Conservation (phyloP, 164 flowering plant species). For the Aristolochia fimbriata region DNA sequence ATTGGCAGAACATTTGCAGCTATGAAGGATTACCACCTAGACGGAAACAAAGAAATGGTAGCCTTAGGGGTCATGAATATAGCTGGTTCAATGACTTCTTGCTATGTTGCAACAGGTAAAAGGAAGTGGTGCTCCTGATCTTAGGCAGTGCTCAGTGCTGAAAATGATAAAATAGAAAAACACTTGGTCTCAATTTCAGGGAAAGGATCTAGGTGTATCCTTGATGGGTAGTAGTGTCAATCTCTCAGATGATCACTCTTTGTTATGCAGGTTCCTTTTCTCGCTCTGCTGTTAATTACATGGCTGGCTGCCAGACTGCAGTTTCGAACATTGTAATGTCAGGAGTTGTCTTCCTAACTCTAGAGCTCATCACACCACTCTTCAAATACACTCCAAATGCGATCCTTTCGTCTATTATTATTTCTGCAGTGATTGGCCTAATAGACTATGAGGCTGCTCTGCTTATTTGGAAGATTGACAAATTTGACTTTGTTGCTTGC, state of each 20-base stretch:
- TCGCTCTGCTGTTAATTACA: constrained; percentile 85
- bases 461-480: constrained; percentile 83
- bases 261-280: constrained; percentile 75
- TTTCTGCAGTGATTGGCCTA: constrained; percentile 67
- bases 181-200: too few relatives aligned
- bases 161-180: too few relatives aligned
- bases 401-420: constrained; percentile 80
- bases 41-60: constrained; percentile 97
- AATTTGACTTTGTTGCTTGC: constrained; percentile 83
- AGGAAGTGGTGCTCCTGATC: too few relatives aligned
- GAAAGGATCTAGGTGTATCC: too few relatives aligned
- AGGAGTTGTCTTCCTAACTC: constrained; percentile 54
- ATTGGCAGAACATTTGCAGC: constrained; percentile 91
- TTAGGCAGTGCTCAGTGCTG: too few relatives aligned
- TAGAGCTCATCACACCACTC: constrained; percentile 67
- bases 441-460: constrained; percentile 56
- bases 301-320: constrained; percentile 90
- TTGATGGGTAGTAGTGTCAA: too few relatives aligned
- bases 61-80: constrained; percentile 87
- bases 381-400: constrained; percentile 93
- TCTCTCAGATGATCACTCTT: neutral
- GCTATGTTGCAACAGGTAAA: constrained; percentile 83
- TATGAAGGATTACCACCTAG: constrained; percentile 74
- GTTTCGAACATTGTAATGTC: constrained; percentile 93
- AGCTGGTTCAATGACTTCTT: constrained; percentile 85